Evolutionary conservation across 805 yeast genomes (phyloP), one percentile per base, ranked within the genome.

Genomic region (Starmera amethionina): DNA sequence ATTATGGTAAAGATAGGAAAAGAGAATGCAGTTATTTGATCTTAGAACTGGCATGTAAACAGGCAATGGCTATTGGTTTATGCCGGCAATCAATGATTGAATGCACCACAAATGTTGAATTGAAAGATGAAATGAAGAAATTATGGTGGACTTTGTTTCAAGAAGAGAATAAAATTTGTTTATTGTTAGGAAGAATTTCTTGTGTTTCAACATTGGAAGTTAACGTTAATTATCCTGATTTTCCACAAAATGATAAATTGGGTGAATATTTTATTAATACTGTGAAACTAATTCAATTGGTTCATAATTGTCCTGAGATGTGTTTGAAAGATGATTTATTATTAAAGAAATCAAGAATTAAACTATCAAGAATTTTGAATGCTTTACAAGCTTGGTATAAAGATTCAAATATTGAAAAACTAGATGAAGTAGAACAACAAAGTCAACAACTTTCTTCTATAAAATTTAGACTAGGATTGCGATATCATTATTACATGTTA

Each of bases 21-120:
- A 34, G 36, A 34, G 36, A 34, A 25, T 19, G 30, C 9, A 22
- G 30, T 22, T 34, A 34, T 34, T 19, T 34, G 4, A 22, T 34
- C 6, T 34, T 34, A 22, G 30, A 34, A 22, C 16, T 34, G 11
- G 36, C 36, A 7, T 34, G 36, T 25, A 34, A 34, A n/a, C 36
- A 34, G n/a, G 36, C 36, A 3, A 8, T 34, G 11, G 29, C 30
- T 5, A 34, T 19, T 13, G 36, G 36, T 13, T n/a, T 34, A n/a
- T n/a, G n/a, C 11, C 22, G 36, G 8, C 36, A 34, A 25, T 34
- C 36, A 22, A 34, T 34, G 36, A n/a, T 34, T 34, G 36, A 34
- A 25, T 34, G 36, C n/a, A 22, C 29, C n/a, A 13, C 27, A 13
- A 16, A 34, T 16, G 30, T 12, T 8, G 13, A 18, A 14, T 11